Evolutionary conservation across 1,284 basidiomycete genomes (phyloP).

Genomic region (Prillingera fragicola): DNA sequence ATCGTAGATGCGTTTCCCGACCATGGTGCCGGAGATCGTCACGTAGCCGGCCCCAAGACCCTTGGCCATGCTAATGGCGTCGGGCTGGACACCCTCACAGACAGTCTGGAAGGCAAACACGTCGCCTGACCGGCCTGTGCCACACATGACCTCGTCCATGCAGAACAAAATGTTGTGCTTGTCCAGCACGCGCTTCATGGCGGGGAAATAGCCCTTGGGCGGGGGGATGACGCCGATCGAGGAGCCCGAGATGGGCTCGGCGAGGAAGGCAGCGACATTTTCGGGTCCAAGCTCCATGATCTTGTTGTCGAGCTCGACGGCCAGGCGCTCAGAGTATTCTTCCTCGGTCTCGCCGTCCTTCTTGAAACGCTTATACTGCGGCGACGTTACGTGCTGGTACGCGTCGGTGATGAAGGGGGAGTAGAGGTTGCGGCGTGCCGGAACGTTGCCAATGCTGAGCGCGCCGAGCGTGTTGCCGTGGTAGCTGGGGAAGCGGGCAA

Average conservation of each 20-base stretch:
- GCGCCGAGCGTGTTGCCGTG: conserved; percentile 72
- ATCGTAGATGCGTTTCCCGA: conserved; percentile 62
- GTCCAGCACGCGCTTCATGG: conserved; percentile 74
- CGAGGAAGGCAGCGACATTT: conserved; percentile 54
- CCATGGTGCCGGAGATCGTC: conserved; percentile 69
- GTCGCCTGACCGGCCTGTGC: conserved; percentile 70
- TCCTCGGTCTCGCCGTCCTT: conserved; percentile 64
- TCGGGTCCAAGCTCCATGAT: conserved; percentile 72
- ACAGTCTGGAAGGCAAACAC: conserved; percentile 56
- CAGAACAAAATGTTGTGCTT: conserved; percentile 77
- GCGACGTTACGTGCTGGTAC: conserved; percentile 51
- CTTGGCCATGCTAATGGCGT: conserved; percentile 77
- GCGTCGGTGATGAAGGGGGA: conserved; percentile 52
- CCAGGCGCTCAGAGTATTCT: conserved; percentile 67
- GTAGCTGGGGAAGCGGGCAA: conserved; percentile 70
- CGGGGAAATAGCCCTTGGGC: conserved; percentile 48
- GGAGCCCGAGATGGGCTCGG: conserved; percentile 59
- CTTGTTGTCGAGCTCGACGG: conserved; percentile 74
- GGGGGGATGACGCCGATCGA: conserved; percentile 56
- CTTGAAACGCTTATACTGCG: conserved; percentile 69
- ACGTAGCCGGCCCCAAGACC: conserved; percentile 83
- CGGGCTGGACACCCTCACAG: conserved; percentile 61
- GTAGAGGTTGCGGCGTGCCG: conserved; percentile 46
- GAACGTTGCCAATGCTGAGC: conserved; percentile 22
- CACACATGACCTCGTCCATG: conserved; percentile 79